Conservation (phyloP, 768 basidiomycete species). For the Auriscalpium vulgare region DNA sequence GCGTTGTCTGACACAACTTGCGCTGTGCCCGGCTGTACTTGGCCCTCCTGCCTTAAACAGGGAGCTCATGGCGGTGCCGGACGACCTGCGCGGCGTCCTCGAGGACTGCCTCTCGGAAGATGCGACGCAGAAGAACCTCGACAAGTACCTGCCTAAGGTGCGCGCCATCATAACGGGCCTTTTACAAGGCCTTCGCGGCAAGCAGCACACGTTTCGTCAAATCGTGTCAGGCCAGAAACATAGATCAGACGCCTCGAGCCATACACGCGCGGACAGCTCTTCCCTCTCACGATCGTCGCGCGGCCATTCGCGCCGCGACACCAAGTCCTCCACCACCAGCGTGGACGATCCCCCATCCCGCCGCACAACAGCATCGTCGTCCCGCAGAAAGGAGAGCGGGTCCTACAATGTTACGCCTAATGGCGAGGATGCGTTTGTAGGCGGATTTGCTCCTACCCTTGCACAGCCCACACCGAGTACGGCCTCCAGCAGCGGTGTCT, state of each 20-base stretch:
- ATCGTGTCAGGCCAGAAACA: conserved; percentile 57
- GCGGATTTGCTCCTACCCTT: conserved; percentile 35
- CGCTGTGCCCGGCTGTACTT: conserved; percentile 7
- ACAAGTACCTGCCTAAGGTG: conserved; percentile 84
- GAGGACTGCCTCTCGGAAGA: conserved; percentile 91
- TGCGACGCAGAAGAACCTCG: conserved; percentile 76
- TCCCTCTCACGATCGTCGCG: conserved; percentile 45
- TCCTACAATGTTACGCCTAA: conserved; percentile 10
- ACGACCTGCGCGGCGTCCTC: conserved; percentile 80
- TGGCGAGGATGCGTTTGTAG: conserved; percentile 39
- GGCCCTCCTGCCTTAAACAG: conserved; percentile 31
- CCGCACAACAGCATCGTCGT: not conserved
- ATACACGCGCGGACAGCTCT: conserved; percentile 41
- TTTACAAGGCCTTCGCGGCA: conserved; percentile 86
- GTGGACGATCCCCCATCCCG: conserved; percentile 22
- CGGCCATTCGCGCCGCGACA: conserved; percentile 27
- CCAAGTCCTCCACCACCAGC: conserved; percentile 25
- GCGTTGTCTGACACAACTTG: not conserved
- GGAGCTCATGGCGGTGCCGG: conserved; percentile 81
- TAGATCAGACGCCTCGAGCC: conserved; percentile 34
- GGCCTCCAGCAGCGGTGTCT: conserved; percentile 9
- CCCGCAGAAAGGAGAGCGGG: conserved; percentile 19
- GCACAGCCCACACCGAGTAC: conserved; percentile 8
- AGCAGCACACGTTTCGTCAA: conserved; percentile 83
- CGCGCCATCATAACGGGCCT: conserved; percentile 88